Evolutionary conservation across 2,329 filamentous ascomycete genomes (phyloP).

Genomic region (Colletotrichum kahawae): DNA sequence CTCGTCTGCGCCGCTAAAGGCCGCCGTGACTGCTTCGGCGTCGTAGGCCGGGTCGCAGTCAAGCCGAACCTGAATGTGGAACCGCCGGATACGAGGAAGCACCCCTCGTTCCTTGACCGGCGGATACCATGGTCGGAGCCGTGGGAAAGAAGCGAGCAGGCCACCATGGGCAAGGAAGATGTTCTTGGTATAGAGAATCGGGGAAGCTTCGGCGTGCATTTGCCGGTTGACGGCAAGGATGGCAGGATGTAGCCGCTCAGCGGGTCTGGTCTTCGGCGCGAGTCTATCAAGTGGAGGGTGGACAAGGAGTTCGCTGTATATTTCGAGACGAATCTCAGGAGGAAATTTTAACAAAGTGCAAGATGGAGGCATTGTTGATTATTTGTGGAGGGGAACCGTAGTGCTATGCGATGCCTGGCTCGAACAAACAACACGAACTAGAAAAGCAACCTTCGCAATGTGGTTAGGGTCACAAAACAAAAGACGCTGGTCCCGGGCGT

Average conservation of each 20-base stretch:
- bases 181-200: constrained; percentile 48
- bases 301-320: constrained; percentile 48
- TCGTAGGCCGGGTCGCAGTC: constrained; percentile 42
- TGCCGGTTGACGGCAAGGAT: constrained; percentile 47
- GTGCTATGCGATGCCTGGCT: not conserved
- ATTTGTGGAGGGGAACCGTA: not conserved
- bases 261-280: constrained; percentile 11
- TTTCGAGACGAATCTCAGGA: constrained; percentile 50
- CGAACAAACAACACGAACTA: not conserved
- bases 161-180: constrained; percentile 47
- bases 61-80: constrained; percentile 44
- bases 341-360: constrained; percentile 44
- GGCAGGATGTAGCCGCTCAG: constrained; percentile 33
- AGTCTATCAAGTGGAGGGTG: constrained; percentile 28
- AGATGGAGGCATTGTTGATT: not conserved
- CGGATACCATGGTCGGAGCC: constrained; percentile 37
- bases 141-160: constrained; percentile 45
- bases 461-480: not conserved
- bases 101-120: constrained; percentile 34
- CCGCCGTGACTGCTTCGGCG: constrained; percentile 30
- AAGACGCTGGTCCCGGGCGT: not conserved
- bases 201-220: constrained; percentile 43
- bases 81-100: constrained; percentile 40
- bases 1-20: constrained; percentile 42
- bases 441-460: not conserved